Evolutionary conservation across 1,139 yeast species (phyloP).

Genomic region (Lodderomyces pseudojiufengensis): DNA sequence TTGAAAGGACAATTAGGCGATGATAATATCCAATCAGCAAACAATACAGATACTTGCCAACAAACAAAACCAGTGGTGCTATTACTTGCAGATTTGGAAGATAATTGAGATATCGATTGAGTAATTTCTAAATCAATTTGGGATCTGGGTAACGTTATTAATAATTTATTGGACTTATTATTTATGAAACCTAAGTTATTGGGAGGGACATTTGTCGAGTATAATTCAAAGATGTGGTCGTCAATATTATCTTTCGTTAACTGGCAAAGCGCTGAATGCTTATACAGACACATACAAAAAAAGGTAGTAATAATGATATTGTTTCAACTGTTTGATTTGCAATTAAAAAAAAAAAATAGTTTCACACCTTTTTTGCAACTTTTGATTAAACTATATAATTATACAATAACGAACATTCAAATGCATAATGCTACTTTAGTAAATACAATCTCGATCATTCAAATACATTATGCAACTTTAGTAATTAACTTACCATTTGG

Average conservation of each 20-base stretch:
- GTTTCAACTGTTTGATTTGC: neutral
- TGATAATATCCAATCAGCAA: constrained; percentile 48
- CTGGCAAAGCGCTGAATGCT: no score
- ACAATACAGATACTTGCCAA: constrained; percentile 53
- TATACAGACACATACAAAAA: no score
- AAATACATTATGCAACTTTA: constrained; percentile 25
- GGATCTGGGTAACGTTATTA: constrained; percentile 29
- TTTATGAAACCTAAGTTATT: constrained; percentile 49
- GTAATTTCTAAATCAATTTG: constrained; percentile 30
- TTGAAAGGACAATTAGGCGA: constrained; percentile 6
- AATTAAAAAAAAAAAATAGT: no score
- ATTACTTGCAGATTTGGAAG: constrained; percentile 30
- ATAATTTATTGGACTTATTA: constrained; percentile 25
- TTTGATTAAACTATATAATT: no score
- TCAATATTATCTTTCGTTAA: constrained; percentile 15
- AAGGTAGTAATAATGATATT: neutral
- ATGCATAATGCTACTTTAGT: no score
- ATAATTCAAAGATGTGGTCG: constrained; percentile 50
- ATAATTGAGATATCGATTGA: constrained; percentile 42
- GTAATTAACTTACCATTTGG: constrained; percentile 36
- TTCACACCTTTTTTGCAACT: no score
- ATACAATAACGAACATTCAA: no score
- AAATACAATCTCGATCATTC: no score
- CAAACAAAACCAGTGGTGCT: constrained; percentile 72
- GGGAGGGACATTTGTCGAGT: constrained; percentile 32